Percentiles rank a stretch among this genome's conserved stretches.
Evolutionary conservation across 805 yeast genomes (phyloP).

Genomic region (Wickerhamiella cacticola): DNA sequence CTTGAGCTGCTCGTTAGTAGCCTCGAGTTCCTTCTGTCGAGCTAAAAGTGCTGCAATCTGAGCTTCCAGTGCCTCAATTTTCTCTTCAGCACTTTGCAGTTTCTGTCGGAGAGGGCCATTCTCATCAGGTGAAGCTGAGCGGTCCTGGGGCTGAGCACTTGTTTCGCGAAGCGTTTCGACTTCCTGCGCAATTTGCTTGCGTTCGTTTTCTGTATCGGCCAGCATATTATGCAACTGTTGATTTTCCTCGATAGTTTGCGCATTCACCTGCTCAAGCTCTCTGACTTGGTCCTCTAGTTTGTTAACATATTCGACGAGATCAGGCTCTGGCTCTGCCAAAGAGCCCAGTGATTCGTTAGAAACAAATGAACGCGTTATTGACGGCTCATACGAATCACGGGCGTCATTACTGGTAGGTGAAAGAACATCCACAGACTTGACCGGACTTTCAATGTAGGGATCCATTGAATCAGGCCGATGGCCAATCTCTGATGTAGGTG

Average conservation of each 20-base stretch:
- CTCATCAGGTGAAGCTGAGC: background rate
- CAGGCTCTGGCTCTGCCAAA: background rate
- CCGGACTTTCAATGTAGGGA: background rate
- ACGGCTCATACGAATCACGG: background rate
- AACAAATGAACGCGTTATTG: slow-evolving; percentile 1
- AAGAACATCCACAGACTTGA: background rate
- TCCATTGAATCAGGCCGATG: background rate
- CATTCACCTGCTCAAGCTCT: slow-evolving; percentile 23
- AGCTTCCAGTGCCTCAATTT: background rate
- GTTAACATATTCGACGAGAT: slow-evolving; percentile 33
- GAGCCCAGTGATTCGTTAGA: background rate
- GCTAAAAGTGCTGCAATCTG: background rate
- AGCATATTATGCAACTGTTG: slow-evolving; percentile 25
- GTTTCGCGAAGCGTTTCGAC: slow-evolving; percentile 1
- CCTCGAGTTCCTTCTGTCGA: background rate
- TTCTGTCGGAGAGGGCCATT: background rate
- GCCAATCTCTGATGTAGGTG: background rate
- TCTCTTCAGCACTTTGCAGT: background rate
- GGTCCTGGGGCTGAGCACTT: background rate
- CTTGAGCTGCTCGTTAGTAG: background rate
- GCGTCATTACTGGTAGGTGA: background rate
- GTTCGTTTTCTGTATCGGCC: slow-evolving; percentile 15
- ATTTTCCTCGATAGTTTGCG: slow-evolving; percentile 23
- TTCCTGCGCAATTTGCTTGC: slow-evolving; percentile 5
- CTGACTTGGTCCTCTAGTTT: slow-evolving; percentile 22